These are phyloP conservation scores for Gilbertella persicaria DNA, from an alignment of 371 early-diverging fungal species.

Conservation along the genomic window DNA sequence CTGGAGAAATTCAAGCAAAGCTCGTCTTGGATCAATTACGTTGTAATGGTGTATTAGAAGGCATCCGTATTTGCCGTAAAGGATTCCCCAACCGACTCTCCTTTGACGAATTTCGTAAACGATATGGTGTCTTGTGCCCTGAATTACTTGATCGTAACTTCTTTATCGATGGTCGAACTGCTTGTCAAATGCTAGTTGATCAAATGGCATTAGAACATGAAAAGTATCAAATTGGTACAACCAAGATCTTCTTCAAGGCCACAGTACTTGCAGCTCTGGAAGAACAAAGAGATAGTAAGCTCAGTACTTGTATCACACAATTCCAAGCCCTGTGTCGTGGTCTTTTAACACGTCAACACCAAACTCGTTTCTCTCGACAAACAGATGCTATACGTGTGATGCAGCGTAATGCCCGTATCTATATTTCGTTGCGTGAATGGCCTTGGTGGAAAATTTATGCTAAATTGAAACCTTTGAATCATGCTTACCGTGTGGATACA, in stretches of 20 bases:
- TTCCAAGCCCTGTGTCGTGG: conserved; percentile 92
- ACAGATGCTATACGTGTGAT: conserved; percentile 88
- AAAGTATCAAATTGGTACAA: conserved; percentile 92
- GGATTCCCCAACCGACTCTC: conserved; percentile 97
- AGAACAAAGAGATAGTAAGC: conserved; percentile 86
- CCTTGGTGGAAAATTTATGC: conserved; percentile 97
- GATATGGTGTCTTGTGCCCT: conserved; percentile 94
- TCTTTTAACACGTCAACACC: conserved; percentile 72
- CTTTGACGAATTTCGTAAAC: conserved; percentile 96
- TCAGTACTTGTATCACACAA: conserved; percentile 78
- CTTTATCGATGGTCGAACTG: conserved; percentile 89
- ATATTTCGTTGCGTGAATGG: conserved; percentile 89
- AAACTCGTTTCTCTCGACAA: conserved; percentile 76
- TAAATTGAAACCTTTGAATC: conserved; percentile 96
- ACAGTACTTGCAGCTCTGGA: conserved; percentile 92
- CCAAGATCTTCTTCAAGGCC: conserved; percentile 98
- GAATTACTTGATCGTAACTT: conserved; percentile 54
- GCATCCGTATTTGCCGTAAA: conserved; percentile 98
- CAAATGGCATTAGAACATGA: conserved; percentile 73
- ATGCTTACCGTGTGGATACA: conserved; percentile 77
- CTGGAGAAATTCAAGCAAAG: conserved; percentile 79
- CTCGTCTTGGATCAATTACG: conserved; percentile 96
- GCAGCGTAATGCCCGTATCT: conserved; percentile 84
- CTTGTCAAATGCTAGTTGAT: conserved; percentile 78
- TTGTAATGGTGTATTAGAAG: conserved; percentile 99